These are phyloP conservation scores for Fragilaria crotonensis DNA, from an alignment of 108 stramenopile genomes.

Conservation along the genomic window DNA sequence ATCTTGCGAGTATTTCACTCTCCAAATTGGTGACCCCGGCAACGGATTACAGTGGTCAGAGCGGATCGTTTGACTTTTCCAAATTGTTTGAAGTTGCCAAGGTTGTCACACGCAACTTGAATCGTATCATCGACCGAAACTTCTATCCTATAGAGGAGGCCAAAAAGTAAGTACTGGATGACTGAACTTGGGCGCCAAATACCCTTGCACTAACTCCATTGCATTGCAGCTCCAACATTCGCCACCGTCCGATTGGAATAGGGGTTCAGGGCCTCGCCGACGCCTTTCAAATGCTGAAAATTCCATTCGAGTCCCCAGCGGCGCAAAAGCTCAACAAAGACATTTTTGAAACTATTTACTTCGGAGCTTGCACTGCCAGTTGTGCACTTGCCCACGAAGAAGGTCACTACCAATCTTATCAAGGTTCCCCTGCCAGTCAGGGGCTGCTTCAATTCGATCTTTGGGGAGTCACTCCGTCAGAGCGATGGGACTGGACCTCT, in stretches of 20 bases:
- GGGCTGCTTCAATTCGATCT: constrained; percentile 97
- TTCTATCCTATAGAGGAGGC: constrained; percentile 94
- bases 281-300: constrained; percentile 88
- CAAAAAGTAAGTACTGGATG: constrained; percentile 16
- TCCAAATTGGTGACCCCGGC: constrained; percentile 83
- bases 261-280: constrained; percentile 99
- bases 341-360: constrained; percentile 99
- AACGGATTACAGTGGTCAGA: constrained; percentile 26
- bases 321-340: constrained; percentile 89
- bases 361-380: constrained; percentile 90
- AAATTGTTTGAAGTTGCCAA: constrained; percentile 80
- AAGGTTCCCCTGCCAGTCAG: constrained; percentile 91
- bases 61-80: constrained; percentile 78
- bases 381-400: constrained; percentile 87
- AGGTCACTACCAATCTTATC: constrained; percentile 92
- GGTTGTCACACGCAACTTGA: constrained; percentile 95
- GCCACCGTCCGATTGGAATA: constrained; percentile 99
- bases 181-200: neutral
- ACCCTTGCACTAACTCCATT: neutral
- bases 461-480: constrained; percentile 89
- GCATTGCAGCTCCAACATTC: constrained; percentile 72
- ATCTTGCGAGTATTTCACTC: constrained; percentile 96
- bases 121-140: constrained; percentile 97
- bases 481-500: constrained; percentile 93
- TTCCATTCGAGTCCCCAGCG: constrained; percentile 89